phyloP scores from a whole-genome alignment of 176 grass and related monocot species.

The Luzula sylvatica region DNA sequence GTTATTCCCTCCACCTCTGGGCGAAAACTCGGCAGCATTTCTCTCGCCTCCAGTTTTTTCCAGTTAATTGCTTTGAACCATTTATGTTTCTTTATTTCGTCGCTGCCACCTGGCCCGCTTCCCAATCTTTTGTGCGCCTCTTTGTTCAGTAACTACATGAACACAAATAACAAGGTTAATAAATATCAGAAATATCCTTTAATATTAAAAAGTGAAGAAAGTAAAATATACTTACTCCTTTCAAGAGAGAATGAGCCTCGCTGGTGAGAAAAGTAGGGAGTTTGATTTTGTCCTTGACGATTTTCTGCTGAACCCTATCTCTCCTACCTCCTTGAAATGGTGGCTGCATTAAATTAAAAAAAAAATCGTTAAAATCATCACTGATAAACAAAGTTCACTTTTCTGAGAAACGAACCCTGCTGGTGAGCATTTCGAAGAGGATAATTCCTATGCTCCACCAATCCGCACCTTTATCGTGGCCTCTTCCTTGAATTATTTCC shows the following conservation, averaged over 20 bases:
- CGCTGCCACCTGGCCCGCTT: slow-evolving; percentile 40
- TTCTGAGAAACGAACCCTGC: slow-evolving; percentile 49
- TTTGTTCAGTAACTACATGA: slow-evolving; percentile 70
- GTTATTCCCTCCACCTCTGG: slow-evolving; percentile 70
- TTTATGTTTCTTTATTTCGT: slow-evolving; percentile 87
- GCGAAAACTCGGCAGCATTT: slow-evolving; percentile 87
- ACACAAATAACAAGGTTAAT: too few relatives aligned
- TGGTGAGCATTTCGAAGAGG: slow-evolving; percentile 98
- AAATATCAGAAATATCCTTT: too few relatives aligned
- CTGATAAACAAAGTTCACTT: not conserved
- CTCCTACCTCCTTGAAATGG: slow-evolving; percentile 74
- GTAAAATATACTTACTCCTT: slow-evolving; percentile 62
- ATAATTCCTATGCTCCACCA: slow-evolving; percentile 99
- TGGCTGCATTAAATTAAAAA: slow-evolving; percentile 40
- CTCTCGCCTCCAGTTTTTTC: slow-evolving; percentile 61
- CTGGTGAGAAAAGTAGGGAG: slow-evolving; percentile 59
- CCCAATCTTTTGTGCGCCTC: slow-evolving; percentile 68
- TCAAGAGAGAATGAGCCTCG: slow-evolving; percentile 87
- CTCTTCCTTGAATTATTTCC: slow-evolving; percentile 79
- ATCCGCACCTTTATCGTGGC: slow-evolving; percentile 96
- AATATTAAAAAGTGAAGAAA: not conserved
- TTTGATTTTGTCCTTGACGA: slow-evolving; percentile 92
- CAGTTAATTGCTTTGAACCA: slow-evolving; percentile 96
- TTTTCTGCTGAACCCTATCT: slow-evolving; percentile 89
- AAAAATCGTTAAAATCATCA: not conserved